A percentile compares a stretch with the other conserved stretches of the same genome.
Evolutionary conservation across 1,139 yeast species (phyloP).

Genomic region (Yamadazyma sp.): DNA sequence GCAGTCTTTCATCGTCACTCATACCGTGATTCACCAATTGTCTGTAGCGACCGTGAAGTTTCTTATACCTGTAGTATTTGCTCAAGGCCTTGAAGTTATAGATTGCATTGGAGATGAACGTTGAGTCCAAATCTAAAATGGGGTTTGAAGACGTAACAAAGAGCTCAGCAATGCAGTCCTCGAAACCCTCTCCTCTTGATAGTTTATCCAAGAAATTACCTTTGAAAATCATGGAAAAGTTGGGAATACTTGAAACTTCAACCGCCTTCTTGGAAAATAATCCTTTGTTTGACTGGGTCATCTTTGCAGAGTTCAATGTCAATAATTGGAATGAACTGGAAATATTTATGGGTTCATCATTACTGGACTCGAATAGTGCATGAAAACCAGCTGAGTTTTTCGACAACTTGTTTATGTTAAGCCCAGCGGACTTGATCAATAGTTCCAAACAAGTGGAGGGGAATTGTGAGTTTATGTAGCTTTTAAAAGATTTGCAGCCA

Average conservation of each 20-base stretch:
- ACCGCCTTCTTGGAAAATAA: slow-evolving; percentile 16
- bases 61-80: slow-evolving; percentile 31
- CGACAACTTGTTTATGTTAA: slow-evolving; percentile 33
- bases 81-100: slow-evolving; percentile 34
- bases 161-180: slow-evolving; percentile 36
- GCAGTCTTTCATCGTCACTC: slow-evolving; percentile 1
- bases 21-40: slow-evolving; percentile 9
- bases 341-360: slow-evolving; percentile 55
- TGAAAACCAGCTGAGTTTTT: slow-evolving; percentile 59
- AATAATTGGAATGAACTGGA: slow-evolving; percentile 46
- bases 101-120: slow-evolving; percentile 39
- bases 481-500: slow-evolving; percentile 24
- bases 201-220: slow-evolving; percentile 50
- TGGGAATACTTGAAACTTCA: slow-evolving; percentile 55
- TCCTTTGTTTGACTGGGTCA: slow-evolving; percentile 12
- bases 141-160: slow-evolving; percentile 50
- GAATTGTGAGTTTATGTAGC: slow-evolving; percentile 23
- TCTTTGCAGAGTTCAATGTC: slow-evolving; percentile 29
- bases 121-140: slow-evolving; percentile 48
- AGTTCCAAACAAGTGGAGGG: slow-evolving; percentile 31
- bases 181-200: slow-evolving; percentile 35
- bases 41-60: slow-evolving; percentile 17
- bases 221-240: slow-evolving; percentile 50
- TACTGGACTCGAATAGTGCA: slow-evolving; percentile 44
- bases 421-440: slow-evolving; percentile 30